Evolutionary conservation across 495 filamentous ascomycete species (phyloP).

Genomic region (Hypoxylon fragiforme): DNA sequence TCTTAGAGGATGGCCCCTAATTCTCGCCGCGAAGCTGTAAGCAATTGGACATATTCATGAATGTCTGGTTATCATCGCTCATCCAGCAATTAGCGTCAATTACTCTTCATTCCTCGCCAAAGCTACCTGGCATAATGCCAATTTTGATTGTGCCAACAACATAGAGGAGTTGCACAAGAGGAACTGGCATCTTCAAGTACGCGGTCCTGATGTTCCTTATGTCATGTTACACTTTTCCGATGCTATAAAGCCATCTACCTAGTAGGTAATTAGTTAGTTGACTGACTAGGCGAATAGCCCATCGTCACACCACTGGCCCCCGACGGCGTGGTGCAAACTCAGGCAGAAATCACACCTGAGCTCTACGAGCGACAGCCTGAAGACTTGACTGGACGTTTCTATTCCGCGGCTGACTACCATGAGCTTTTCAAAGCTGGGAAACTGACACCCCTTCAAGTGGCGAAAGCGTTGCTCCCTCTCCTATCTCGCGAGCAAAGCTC

Average conservation of each 20-base stretch:
- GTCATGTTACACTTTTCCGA: too few species aligned
- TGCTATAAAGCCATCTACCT: too few species aligned
- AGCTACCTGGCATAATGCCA: conserved; percentile 69
- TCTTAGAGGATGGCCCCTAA: conserved; percentile 34
- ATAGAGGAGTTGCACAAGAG: conserved; percentile 62
- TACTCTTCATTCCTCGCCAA: conserved; percentile 34
- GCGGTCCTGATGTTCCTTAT: too few species aligned
- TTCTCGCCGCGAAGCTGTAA: conserved; percentile 35
- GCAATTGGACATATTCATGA: background rate
- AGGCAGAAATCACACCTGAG: conserved; percentile 41
- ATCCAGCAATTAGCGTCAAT: conserved; percentile 31
- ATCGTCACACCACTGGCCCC: conserved; percentile 70
- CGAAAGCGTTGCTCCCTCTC: conserved; percentile 68
- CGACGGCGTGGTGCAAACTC: conserved; percentile 27
- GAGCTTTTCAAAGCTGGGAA: conserved; percentile 67
- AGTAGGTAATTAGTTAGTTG: too few species aligned
- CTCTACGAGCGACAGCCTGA: conserved; percentile 38
- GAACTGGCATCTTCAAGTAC: conserved; percentile 36
- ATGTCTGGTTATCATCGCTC: background rate
- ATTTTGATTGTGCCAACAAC: conserved; percentile 64
- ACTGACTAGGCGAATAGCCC: conserved; percentile 50
- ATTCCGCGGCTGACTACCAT: conserved; percentile 77
- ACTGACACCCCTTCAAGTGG: conserved; percentile 71
- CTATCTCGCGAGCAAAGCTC: conserved; percentile 61
- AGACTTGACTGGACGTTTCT: conserved; percentile 55